phyloP scores from a whole-genome alignment of 768 basidiomycete genomes.

The Phallus indusiatus region DNA sequence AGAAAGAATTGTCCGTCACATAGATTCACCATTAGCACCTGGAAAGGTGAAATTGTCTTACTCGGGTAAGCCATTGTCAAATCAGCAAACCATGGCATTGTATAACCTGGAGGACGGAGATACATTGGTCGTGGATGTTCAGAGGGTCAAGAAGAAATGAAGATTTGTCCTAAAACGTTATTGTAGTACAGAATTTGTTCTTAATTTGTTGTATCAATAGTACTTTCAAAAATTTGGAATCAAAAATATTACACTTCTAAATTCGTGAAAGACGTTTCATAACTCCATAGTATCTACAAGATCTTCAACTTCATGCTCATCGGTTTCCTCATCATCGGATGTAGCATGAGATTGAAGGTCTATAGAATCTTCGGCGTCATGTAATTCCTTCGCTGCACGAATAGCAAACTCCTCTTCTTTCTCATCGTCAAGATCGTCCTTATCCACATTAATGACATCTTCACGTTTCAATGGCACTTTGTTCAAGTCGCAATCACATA shows the following conservation, averaged over 20 bases:
- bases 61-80: constrained; percentile 77
- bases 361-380: not conserved
- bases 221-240: not conserved
- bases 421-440: constrained; percentile 29
- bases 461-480: constrained; percentile 9
- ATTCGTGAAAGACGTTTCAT: not conserved
- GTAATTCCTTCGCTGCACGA: constrained; percentile 15
- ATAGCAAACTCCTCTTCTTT: constrained; percentile 43
- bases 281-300: not conserved
- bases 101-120: constrained; percentile 94
- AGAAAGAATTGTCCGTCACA: constrained; percentile 74
- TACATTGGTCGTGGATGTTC: constrained; percentile 62
- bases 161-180: not conserved
- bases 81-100: constrained; percentile 71
- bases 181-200: not conserved
- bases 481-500: constrained; percentile 33
- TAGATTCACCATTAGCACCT: constrained; percentile 72
- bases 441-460: constrained; percentile 14
- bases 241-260: not conserved
- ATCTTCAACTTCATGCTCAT: not conserved
- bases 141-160: constrained; percentile 63
- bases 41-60: constrained; percentile 75
- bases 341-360: not conserved
- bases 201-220: not conserved
- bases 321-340: not conserved